Base-by-base conservation (phyloP, 192 early-diverging fungal species). In the Jimgerdemannia lactiflua region DNA sequence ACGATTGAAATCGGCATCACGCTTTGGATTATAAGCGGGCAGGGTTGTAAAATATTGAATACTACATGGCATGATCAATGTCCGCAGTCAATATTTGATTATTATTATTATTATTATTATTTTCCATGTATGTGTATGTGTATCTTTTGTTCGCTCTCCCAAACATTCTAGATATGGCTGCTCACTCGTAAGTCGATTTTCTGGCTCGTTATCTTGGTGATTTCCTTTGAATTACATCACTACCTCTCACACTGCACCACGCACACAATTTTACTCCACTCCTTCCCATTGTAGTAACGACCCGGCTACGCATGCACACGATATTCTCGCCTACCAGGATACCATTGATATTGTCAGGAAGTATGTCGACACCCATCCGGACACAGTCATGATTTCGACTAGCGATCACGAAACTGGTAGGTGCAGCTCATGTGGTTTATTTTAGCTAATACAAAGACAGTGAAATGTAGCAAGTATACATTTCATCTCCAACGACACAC, bases 321-420 rank as follows among this genome's bases (percentile, higher is more conserved):
- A 99, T 39, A 97, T 98, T 70, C 78, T 96, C 9, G 94, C 90
- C 3, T 99, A 98, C 83, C 91, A 98, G 80, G 82, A 93, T 10
- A 89, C 93, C 0, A 78, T 98, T 18, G 71, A 77, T 3, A 81
- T 87, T 39, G 93, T 95, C 44, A 92, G 89, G 70, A 76, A 89
- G n/a, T 99, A 86, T 80, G 91, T 98, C 39, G 87, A 93, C 59
- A 73, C 80, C 7, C 86, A 98, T 80, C 92, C 94, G 3, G 93
- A 91, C 74, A 97, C 96, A 0, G 85, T 98, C 49, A 85, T 99
- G 89, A 94, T 99, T 49, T 96, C 95, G 65, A 91, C 83, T 29
- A 90, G 89, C 29, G 98, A 99, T 83, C 98, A 99, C 82, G 98
- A 99, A 83, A 99, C 98, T 0, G 49, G 49, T 59, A 59, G 29